phyloP scores from a whole-genome alignment of 1,284 basidiomycete genomes.

The Ceratobasidium sp. region DNA sequence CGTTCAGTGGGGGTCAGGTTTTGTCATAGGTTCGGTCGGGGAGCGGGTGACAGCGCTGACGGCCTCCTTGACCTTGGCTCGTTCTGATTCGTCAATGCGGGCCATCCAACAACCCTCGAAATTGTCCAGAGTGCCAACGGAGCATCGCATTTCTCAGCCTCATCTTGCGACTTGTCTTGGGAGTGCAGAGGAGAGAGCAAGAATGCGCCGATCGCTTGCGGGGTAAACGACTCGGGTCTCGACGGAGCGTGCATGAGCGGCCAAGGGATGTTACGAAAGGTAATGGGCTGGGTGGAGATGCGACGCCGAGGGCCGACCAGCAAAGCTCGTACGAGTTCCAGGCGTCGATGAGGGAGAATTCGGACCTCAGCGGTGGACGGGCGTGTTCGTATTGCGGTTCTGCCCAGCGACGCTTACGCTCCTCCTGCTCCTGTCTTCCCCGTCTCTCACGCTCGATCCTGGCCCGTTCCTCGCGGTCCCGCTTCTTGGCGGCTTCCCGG shows the following conservation, averaged over 20 bases:
- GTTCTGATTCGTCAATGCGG: conserved; percentile 69
- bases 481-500: conserved; percentile 29
- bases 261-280: conserved; percentile 71
- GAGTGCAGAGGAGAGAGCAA: conserved; percentile 65
- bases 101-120: conserved; percentile 63
- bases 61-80: conserved; percentile 68
- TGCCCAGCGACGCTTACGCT: conserved; percentile 39
- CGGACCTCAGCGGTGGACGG: conserved; percentile 27
- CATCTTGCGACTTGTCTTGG: conserved; percentile 62
- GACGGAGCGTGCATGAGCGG: conserved; percentile 59
- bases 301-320: conserved; percentile 45
- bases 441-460: conserved; percentile 23
- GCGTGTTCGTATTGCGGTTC: conserved; percentile 11
- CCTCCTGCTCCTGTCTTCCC: conserved; percentile 35
- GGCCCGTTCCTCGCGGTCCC: conserved; percentile 42
- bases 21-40: conserved; percentile 71
- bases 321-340: conserved; percentile 49
- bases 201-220: conserved; percentile 65
- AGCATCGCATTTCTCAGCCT: conserved; percentile 70
- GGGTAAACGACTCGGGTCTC: conserved; percentile 59
- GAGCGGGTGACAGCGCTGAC: conserved; percentile 76
- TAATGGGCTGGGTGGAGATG: conserved; percentile 43
- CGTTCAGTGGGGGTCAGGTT: conserved; percentile 43
- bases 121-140: conserved; percentile 80
- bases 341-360: conserved; percentile 37